Percentiles rank a stretch among this genome's conserved stretches.
phyloP scores from a whole-genome alignment of 2,329 filamentous ascomycete species.

The Venturia oleaginea region DNA sequence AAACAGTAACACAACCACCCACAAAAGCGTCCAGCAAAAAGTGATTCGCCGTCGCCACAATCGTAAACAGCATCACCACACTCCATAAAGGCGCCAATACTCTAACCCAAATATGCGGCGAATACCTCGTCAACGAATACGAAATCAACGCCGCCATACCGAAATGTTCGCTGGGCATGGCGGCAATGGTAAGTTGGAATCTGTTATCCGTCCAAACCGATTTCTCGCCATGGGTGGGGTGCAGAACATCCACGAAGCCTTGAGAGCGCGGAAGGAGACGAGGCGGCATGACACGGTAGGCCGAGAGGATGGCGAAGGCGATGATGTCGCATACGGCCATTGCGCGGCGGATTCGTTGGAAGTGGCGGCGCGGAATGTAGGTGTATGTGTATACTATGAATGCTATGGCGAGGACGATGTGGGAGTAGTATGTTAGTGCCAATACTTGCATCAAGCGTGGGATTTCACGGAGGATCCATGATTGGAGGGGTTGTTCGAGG shows the following conservation, averaged over 20 bases:
- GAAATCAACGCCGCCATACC: conserved; percentile 33
- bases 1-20: conserved; percentile 25
- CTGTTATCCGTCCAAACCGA: conserved; percentile 36
- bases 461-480: conserved; percentile 28
- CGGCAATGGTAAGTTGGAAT: conserved; percentile 40
- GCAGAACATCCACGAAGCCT: conserved; percentile 40
- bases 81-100: conserved; percentile 36
- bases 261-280: conserved; percentile 39
- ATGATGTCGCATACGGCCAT: conserved; percentile 41
- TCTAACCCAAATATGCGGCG: conserved; percentile 31
- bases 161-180: conserved; percentile 43
- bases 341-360: conserved; percentile 36
- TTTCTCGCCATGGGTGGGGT: conserved; percentile 17
- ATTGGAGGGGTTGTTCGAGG: conserved; percentile 34
- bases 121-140: conserved; percentile 29
- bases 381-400: conserved; percentile 43
- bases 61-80: conserved; percentile 33
- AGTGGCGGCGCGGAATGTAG: conserved; percentile 32
- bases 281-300: conserved; percentile 42
- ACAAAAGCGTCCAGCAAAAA: conserved; percentile 31
- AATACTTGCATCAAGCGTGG: conserved; percentile 33
- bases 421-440: conserved; percentile 37
- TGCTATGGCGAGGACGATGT: conserved; percentile 36
- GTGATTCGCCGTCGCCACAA: conserved; percentile 34
- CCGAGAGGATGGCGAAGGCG: conserved; percentile 39